Conservation (phyloP, 176 grass and related monocot species). For the Oropetium thomaeum region DNA sequence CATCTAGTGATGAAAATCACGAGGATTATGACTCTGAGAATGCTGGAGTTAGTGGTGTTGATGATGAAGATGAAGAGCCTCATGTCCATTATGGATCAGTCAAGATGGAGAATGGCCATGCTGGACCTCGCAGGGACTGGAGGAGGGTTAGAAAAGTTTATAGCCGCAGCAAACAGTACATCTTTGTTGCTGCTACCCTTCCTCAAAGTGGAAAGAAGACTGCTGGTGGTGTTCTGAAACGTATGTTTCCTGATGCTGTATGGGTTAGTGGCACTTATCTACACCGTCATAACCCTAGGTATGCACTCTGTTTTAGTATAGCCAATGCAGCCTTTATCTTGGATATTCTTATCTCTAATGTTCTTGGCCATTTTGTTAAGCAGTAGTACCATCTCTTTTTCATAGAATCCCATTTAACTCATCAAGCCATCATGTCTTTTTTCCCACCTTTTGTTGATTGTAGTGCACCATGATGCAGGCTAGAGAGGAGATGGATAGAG, state of each 20-base stretch:
- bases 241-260: conserved; percentile 86
- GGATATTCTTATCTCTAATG: not conserved
- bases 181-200: conserved; percentile 94
- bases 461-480: conserved; percentile 37
- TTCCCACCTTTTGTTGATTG: conserved; percentile 5
- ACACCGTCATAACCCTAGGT: conserved; percentile 90
- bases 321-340: conserved; percentile 4
- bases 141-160: conserved; percentile 85
- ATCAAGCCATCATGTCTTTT: not conserved
- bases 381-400: not conserved
- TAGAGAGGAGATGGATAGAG: conserved; percentile 88
- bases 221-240: conserved; percentile 83
- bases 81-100: conserved; percentile 31
- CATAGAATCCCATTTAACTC: not conserved
- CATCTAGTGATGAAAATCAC: conserved; percentile 24
- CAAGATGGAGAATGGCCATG: conserved; percentile 31
- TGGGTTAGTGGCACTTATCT: conserved; percentile 87
- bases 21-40: conserved; percentile 33
- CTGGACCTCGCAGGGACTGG: conserved; percentile 49
- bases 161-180: conserved; percentile 87
- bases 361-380: not conserved
- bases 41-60: conserved; percentile 33
- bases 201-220: conserved; percentile 87
- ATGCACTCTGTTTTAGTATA: conserved; percentile 23
- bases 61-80: conserved; percentile 44